Percentiles rank a stretch among this genome's conserved stretches.
Evolutionary conservation across 805 yeast species (phyloP).

Genomic region (Yarrowia osloensis): DNA sequence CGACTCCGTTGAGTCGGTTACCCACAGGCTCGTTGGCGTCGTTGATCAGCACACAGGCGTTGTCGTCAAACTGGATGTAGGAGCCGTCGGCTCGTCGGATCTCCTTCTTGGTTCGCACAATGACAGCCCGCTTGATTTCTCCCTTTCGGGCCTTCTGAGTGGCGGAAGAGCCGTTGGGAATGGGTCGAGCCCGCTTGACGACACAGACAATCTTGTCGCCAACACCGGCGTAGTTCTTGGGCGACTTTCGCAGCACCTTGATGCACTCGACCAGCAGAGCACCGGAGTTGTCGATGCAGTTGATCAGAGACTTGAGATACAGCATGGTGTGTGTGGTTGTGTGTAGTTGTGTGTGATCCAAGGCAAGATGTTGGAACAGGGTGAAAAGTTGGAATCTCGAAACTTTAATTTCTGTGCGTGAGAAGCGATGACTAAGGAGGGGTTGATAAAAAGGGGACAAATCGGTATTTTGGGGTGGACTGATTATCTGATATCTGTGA

Average conservation of each 20-base stretch:
- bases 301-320: conserved; percentile 81
- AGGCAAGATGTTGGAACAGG: not conserved
- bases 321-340: conserved; percentile 56
- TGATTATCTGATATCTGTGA: no score
- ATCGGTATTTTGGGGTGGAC: no score
- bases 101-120: conserved; percentile 86
- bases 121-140: conserved; percentile 92
- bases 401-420: not conserved
- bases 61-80: conserved; percentile 84
- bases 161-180: conserved; percentile 70
- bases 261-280: conserved; percentile 95
- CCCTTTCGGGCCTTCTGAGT: conserved; percentile 82
- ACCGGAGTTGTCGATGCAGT: conserved; percentile 93
- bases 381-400: conserved; percentile 2
- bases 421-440: not conserved
- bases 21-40: conserved; percentile 94
- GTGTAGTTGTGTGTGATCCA: not conserved
- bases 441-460: not conserved
- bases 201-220: conserved; percentile 88
- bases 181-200: conserved; percentile 84
- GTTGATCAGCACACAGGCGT: conserved; percentile 93
- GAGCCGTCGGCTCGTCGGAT: conserved; percentile 84
- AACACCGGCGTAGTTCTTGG: conserved; percentile 75
- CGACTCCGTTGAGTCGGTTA: conserved; percentile 85
- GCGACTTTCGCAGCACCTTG: conserved; percentile 88